These are phyloP conservation scores for Cryptococcus sp. DNA, from an alignment of 1,284 basidiomycete species.

Conservation along the genomic window DNA sequence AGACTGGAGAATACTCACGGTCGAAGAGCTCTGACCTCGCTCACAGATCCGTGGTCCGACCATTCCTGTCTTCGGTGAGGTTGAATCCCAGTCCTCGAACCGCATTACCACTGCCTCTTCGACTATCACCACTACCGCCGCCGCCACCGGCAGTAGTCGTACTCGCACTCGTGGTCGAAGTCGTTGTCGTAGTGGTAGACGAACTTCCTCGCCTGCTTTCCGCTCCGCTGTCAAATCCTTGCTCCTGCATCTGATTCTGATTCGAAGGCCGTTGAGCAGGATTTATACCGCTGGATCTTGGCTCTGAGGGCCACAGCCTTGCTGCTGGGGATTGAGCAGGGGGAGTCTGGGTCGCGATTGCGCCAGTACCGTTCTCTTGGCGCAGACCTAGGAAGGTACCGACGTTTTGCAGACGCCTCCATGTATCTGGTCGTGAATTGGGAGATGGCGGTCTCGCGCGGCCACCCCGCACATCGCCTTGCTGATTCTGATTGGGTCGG, in stretches of 20 bases:
- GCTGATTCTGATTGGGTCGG: not conserved
- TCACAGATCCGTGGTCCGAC: no score
- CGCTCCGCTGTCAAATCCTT: not conserved
- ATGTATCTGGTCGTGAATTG: slow-evolving; percentile 5
- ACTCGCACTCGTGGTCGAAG: not conserved
- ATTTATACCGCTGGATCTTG: slow-evolving; percentile 4
- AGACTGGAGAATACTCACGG: no score
- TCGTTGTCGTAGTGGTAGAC: not conserved
- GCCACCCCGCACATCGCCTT: not conserved
- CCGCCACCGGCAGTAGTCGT: not conserved
- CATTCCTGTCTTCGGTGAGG: not conserved
- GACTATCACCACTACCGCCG: not conserved
- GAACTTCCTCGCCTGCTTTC: not conserved
- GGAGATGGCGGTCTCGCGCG: not conserved
- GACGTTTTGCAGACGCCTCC: slow-evolving; percentile 17
- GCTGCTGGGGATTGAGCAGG: no score
- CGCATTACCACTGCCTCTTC: not conserved
- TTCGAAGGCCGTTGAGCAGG: not conserved
- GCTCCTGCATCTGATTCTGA: not conserved
- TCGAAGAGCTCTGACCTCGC: no score
- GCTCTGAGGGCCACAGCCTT: not conserved
- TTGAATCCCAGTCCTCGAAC: not conserved
- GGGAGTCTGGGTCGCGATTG: not conserved
- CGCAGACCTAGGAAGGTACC: slow-evolving; percentile 15
- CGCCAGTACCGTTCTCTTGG: slow-evolving; percentile 5